These are phyloP conservation scores for Euptelea pleiosperma DNA, from an alignment of 164 flowering plant genomes.

Conservation along the genomic window DNA sequence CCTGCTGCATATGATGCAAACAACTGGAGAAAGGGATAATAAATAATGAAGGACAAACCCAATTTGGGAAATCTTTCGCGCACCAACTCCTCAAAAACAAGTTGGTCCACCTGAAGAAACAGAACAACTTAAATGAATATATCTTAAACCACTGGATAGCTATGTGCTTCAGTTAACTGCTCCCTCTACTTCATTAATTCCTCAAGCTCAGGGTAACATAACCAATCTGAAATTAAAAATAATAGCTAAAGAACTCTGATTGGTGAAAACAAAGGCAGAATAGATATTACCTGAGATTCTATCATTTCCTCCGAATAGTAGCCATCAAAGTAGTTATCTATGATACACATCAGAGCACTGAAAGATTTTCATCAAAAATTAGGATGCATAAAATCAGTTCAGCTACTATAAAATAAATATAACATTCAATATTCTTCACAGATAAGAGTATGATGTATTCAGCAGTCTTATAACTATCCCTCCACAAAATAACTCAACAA, in stretches of 20 bases:
- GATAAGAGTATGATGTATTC: neutral
- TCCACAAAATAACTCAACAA: neutral
- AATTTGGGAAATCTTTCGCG: slow-evolving; percentile 64
- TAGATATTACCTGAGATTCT: slow-evolving; percentile 78
- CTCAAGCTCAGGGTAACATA: slow-evolving; percentile 3
- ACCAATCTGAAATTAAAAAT: neutral
- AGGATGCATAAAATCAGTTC: neutral
- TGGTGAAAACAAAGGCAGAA: neutral
- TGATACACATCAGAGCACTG: slow-evolving; percentile 86
- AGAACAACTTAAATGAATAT: slow-evolving; percentile 11
- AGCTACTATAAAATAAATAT: neutral
- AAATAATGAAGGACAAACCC: slow-evolving; percentile 45
- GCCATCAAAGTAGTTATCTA: slow-evolving; percentile 97
- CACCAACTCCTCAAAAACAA: slow-evolving; percentile 93
- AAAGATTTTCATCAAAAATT: slow-evolving; percentile 9
- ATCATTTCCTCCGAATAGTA: slow-evolving; percentile 98
- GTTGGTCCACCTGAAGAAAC: slow-evolving; percentile 82
- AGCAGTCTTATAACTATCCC: slow-evolving; percentile 4
- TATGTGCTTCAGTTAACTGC: neutral
- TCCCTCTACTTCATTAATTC: neutral
- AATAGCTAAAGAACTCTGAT: neutral
- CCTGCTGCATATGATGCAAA: neutral
- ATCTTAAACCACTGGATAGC: slow-evolving; percentile 4
- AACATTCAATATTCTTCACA: neutral
- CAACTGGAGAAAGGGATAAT: neutral